A percentile compares a stretch with the other conserved stretches of the same genome.
Evolutionary conservation across 768 basidiomycete genomes (phyloP).

Genomic region (Dacryopinax primogenitus): DNA sequence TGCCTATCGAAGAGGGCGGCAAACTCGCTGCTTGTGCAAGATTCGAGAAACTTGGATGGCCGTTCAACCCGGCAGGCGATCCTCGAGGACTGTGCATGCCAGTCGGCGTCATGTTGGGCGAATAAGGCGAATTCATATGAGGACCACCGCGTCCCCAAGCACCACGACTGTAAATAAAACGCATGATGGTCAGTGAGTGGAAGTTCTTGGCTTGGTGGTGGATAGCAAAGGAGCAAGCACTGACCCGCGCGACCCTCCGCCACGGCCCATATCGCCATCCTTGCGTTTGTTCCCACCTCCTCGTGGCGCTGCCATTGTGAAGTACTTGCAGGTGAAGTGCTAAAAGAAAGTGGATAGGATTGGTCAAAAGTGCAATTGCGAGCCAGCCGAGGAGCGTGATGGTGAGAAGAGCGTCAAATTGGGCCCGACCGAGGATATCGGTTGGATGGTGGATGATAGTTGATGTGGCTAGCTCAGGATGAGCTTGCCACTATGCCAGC

Average conservation of each 20-base stretch:
- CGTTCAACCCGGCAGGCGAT: neutral
- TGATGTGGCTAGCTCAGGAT: neutral
- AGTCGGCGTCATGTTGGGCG: neutral
- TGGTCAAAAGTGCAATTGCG: neutral
- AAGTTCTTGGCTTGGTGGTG: neutral
- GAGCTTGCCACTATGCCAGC: constrained; percentile 6
- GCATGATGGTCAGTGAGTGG: neutral
- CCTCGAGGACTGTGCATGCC: neutral
- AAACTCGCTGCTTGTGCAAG: neutral
- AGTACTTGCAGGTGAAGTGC: neutral
- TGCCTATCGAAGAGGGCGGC: neutral
- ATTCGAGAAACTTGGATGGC: neutral
- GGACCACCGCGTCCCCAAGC: constrained; percentile 8
- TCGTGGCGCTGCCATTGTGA: constrained; percentile 6
- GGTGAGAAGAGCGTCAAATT: neutral
- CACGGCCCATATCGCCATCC: constrained; percentile 1
- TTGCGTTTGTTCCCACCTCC: constrained; percentile 4
- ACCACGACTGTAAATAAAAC: neutral
- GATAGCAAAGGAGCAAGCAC: neutral
- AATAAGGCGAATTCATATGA: neutral
- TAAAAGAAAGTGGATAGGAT: neutral
- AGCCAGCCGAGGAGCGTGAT: neutral
- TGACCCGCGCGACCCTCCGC: constrained; percentile 2
- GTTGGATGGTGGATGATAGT: neutral
- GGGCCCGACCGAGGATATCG: constrained; percentile 7